Evolutionary conservation across 1,284 basidiomycete species (phyloP).

Genomic region (Cryptococcus sp.): DNA sequence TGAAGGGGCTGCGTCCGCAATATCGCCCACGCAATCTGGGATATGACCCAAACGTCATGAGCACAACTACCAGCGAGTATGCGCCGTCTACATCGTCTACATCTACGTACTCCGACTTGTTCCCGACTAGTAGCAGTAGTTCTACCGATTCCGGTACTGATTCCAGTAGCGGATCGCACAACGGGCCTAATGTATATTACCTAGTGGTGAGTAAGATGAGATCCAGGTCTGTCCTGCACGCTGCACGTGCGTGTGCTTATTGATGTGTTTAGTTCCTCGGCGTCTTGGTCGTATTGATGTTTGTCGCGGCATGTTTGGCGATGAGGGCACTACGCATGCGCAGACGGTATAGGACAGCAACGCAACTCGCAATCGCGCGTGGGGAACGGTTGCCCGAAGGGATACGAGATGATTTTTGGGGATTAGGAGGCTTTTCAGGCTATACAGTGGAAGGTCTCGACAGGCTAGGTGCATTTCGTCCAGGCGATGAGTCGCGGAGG

Average conservation of each 20-base stretch:
- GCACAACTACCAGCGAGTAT: neutral
- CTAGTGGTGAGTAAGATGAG: slow-evolving; percentile 29
- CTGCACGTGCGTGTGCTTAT: no score
- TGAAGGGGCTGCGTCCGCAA: no score
- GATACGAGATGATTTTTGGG: slow-evolving; percentile 30
- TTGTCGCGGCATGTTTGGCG: slow-evolving; percentile 35
- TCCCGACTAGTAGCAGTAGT: slow-evolving; percentile 16
- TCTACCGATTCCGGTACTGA: slow-evolving; percentile 3
- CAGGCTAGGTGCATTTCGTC: slow-evolving; percentile 11
- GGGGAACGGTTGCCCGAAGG: slow-evolving; percentile 34
- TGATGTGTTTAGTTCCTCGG: slow-evolving; percentile 47
- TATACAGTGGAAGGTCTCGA: slow-evolving; percentile 24
- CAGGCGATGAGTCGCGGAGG: slow-evolving; percentile 10
- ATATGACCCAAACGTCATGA: slow-evolving; percentile 6
- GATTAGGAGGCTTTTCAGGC: slow-evolving; percentile 25
- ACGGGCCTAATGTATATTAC: slow-evolving; percentile 31
- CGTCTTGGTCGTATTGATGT: slow-evolving; percentile 38
- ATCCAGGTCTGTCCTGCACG: neutral
- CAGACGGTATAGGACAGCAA: slow-evolving; percentile 39
- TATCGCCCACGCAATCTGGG: slow-evolving; percentile 8
- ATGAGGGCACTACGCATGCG: slow-evolving; percentile 35
- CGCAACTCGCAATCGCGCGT: slow-evolving; percentile 40
- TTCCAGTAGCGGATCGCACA: neutral
- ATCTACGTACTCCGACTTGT: slow-evolving; percentile 12
- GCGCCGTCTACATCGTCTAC: slow-evolving; percentile 9